These are phyloP conservation scores for Fomitopsis serialis DNA, from an alignment of 768 basidiomycete genomes.

Conservation along the genomic window DNA sequence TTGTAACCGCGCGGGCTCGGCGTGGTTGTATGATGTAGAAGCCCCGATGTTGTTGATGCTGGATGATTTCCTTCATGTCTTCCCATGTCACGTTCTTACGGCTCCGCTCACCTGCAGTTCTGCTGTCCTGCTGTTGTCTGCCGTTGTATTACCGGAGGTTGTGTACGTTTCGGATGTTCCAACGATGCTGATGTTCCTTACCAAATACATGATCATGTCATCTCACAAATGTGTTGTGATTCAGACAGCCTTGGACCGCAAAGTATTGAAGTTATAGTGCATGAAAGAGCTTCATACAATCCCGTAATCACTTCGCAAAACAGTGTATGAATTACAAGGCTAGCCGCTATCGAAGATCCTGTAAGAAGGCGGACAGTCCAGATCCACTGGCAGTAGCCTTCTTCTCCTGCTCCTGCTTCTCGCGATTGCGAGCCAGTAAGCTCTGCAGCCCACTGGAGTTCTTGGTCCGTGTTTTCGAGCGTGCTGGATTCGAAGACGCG, in stretches of 20 bases:
- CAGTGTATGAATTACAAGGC: neutral
- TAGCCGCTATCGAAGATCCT: slow-evolving; percentile 25
- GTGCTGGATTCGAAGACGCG: neutral
- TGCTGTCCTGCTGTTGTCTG: slow-evolving; percentile 1
- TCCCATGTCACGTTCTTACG: neutral
- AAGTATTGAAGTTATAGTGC: no score
- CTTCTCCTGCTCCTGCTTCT: slow-evolving; percentile 41
- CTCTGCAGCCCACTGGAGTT: slow-evolving; percentile 55
- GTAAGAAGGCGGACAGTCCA: slow-evolving; percentile 53
- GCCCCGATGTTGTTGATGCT: slow-evolving; percentile 2
- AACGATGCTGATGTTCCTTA: slow-evolving; percentile 1
- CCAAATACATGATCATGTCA: neutral
- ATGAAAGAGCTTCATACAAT: no score
- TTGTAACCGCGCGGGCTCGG: slow-evolving; percentile 3
- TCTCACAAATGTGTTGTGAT: neutral
- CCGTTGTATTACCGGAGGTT: neutral
- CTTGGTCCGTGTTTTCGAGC: slow-evolving; percentile 38
- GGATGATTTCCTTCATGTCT: neutral
- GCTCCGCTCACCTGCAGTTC: neutral
- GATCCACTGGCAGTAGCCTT: slow-evolving; percentile 23
- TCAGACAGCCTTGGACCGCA: neutral
- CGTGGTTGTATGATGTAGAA: slow-evolving; percentile 17
- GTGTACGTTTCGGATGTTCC: slow-evolving; percentile 1
- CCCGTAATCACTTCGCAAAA: no score
- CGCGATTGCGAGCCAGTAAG: slow-evolving; percentile 57